phyloP scores from a whole-genome alignment of 371 early-diverging fungal species.

The Circinella umbellata region DNA sequence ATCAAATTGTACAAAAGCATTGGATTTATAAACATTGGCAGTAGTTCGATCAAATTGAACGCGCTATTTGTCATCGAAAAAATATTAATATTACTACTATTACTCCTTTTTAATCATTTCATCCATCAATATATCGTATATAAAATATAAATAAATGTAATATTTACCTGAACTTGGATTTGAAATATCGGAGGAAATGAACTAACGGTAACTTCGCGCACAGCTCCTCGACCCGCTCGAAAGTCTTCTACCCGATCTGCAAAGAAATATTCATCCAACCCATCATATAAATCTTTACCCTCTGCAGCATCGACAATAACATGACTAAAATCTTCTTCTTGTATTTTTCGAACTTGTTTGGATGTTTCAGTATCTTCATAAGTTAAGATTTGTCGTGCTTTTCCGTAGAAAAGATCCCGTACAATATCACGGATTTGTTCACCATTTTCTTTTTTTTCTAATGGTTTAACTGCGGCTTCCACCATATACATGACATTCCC shows the following conservation, averaged over 20 bases:
- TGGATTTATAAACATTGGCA: conserved; percentile 65
- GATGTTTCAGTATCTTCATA: conserved; percentile 52
- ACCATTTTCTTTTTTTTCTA: conserved; percentile 29
- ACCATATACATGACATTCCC: conserved; percentile 70
- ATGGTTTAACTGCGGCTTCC: conserved; percentile 56
- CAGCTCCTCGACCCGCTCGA: conserved; percentile 58
- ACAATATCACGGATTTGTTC: conserved; percentile 52
- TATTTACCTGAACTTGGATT: conserved; percentile 60
- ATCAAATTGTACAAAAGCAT: conserved; percentile 63
- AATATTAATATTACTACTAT: no score
- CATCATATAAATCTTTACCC: conserved; percentile 61
- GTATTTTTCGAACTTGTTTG: conserved; percentile 38
- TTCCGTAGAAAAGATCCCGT: conserved; percentile 66
- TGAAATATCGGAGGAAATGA: conserved; percentile 68
- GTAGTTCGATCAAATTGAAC: conserved; percentile 70
- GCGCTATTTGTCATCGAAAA: conserved; percentile 37
- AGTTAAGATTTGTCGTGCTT: conserved; percentile 60
- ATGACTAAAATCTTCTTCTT: conserved; percentile 69
- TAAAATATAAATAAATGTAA: no score
- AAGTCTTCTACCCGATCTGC: conserved; percentile 50
- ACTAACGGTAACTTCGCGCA: conserved; percentile 55
- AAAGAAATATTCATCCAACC: conserved; percentile 69
- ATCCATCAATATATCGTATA: not conserved
- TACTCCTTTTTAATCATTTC: not conserved
- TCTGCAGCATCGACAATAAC: conserved; percentile 67